Percentiles rank a stretch among this genome's conserved stretches.
phyloP scores from a whole-genome alignment of 148 eudicot species.

The Fagopyrum esculentum region DNA sequence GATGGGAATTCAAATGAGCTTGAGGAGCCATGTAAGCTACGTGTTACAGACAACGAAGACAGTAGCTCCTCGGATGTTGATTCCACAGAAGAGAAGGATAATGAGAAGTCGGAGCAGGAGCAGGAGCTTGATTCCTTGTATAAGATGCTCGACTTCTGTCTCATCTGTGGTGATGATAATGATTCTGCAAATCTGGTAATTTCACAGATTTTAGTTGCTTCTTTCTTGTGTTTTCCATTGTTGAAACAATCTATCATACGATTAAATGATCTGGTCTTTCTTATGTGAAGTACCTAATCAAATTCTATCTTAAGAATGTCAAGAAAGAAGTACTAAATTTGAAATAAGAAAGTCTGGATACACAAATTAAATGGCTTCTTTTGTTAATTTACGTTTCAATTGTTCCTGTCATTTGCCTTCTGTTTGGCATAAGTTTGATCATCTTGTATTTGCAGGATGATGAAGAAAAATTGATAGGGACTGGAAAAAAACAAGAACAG shows the following conservation, averaged over 20 bases:
- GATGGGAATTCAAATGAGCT: constrained; percentile 18
- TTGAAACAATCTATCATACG: not conserved
- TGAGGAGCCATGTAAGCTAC: constrained; percentile 5
- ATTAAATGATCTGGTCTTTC: constrained; percentile 20
- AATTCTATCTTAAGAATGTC: too few relatives aligned
- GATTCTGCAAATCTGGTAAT: not conserved
- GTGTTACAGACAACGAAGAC: constrained; percentile 37
- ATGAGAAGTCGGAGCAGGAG: not conserved
- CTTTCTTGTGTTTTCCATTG: not conserved
- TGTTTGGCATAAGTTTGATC: not conserved
- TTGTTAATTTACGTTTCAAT: too few relatives aligned
- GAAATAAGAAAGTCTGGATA: too few relatives aligned
- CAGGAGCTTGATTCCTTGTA: not conserved
- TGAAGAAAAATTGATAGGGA: not conserved
- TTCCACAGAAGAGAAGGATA: not conserved
- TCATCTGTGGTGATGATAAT: not conserved
- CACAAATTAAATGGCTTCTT: too few relatives aligned
- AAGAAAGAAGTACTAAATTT: too few relatives aligned
- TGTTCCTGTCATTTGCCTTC: too few relatives aligned
- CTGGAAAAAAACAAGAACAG: constrained; percentile 15
- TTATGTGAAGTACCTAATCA: too few relatives aligned
- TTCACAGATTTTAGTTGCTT: not conserved
- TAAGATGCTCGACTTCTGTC: not conserved
- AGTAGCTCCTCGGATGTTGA: not conserved
- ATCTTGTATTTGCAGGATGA: constrained; percentile 21